Conservation (phyloP, 2,329 filamentous ascomycete species). For the Achaetomium macrosporum region DNA sequence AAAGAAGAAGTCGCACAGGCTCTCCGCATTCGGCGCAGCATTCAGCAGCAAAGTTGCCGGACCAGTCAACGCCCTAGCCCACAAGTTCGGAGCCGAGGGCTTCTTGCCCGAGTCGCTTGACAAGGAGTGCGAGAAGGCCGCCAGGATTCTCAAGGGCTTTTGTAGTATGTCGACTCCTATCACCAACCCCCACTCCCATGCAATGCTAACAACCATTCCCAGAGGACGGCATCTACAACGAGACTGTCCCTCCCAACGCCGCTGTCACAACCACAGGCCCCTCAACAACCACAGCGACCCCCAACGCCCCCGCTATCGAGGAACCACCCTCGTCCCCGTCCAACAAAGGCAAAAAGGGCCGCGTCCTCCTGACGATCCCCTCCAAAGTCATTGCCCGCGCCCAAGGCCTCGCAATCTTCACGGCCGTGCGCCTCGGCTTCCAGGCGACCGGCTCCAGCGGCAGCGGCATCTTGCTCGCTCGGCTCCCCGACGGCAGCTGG, state of each 20-base stretch:
- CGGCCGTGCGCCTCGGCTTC: constrained; percentile 60
- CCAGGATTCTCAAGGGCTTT: constrained; percentile 75
- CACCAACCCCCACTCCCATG: neutral
- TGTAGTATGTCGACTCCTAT: constrained; percentile 55
- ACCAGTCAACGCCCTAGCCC: constrained; percentile 74
- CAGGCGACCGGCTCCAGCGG: constrained; percentile 62
- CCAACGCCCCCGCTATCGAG: neutral
- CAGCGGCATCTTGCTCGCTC: constrained; percentile 58
- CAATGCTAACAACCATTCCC: neutral
- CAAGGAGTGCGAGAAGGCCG: constrained; percentile 87
- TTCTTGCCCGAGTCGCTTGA: constrained; percentile 84
- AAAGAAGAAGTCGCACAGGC: constrained; percentile 22
- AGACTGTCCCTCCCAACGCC: constrained; percentile 26
- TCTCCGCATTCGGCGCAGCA: constrained; percentile 9
- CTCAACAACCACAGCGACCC: neutral
- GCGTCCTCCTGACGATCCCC: constrained; percentile 49
- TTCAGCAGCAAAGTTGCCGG: constrained; percentile 49
- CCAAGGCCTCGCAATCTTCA: constrained; percentile 66
- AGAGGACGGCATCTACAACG: constrained; percentile 50
- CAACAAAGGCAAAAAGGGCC: constrained; percentile 36
- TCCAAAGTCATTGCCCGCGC: constrained; percentile 58
- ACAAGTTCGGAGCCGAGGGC: constrained; percentile 75
- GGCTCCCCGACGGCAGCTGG: constrained; percentile 62
- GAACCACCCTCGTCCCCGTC: constrained; percentile 25
- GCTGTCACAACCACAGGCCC: constrained; percentile 11